These are phyloP conservation scores for Cladosporium austrohemisphaericum DNA, from an alignment of 2,329 filamentous ascomycete species.

Conservation along the genomic window DNA sequence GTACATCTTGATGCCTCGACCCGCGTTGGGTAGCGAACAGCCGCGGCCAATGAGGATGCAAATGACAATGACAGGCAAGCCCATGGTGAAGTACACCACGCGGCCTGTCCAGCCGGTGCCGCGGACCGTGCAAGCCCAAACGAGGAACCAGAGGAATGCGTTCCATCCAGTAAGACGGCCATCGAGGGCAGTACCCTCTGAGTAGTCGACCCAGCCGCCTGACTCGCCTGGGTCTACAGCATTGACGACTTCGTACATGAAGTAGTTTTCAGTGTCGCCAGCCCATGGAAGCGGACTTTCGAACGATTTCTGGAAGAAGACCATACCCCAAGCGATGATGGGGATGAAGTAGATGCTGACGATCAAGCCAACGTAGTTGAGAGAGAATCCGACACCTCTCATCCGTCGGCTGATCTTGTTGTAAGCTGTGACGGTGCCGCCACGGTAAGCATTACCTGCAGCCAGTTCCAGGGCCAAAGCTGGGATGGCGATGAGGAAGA, in stretches of 20 bases:
- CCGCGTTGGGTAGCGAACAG: slow-evolving; percentile 52
- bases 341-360: slow-evolving; percentile 56
- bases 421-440: slow-evolving; percentile 22
- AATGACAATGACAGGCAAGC: slow-evolving; percentile 54
- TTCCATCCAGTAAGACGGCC: slow-evolving; percentile 58
- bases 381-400: slow-evolving; percentile 41
- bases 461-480: slow-evolving; percentile 54
- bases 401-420: slow-evolving; percentile 50
- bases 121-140: slow-evolving; percentile 58
- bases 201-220: slow-evolving; percentile 45
- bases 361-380: slow-evolving; percentile 52
- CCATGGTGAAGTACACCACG: slow-evolving; percentile 61
- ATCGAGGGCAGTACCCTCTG: slow-evolving; percentile 44
- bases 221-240: slow-evolving; percentile 33
- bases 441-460: slow-evolving; percentile 51
- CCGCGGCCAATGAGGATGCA: slow-evolving; percentile 56
- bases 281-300: slow-evolving; percentile 54
- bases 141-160: slow-evolving; percentile 57
- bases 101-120: slow-evolving; percentile 56
- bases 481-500: slow-evolving; percentile 55
- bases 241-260: slow-evolving; percentile 21
- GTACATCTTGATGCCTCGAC: slow-evolving; percentile 48
- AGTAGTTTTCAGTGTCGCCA: slow-evolving; percentile 39
- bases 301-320: slow-evolving; percentile 56
- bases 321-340: slow-evolving; percentile 58